Conservation (phyloP, 2,329 filamentous ascomycete species). For the Xylariaceae sp. region DNA sequence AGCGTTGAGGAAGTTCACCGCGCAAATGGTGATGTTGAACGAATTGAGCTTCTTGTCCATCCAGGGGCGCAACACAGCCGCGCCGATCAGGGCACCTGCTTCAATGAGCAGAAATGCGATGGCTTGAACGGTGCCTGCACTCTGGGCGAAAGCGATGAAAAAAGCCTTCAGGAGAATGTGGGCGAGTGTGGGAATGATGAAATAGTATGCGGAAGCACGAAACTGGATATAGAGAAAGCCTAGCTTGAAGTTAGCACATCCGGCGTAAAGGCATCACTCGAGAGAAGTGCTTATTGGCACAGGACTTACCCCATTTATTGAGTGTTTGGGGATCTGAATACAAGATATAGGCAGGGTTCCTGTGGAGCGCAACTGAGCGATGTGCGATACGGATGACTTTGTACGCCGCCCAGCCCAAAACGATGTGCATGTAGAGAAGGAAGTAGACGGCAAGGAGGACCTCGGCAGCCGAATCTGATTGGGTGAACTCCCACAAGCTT, state of each 20-base stretch:
- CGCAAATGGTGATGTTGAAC: slow-evolving; percentile 90
- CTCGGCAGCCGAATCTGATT: slow-evolving; percentile 78
- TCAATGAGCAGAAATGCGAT: slow-evolving; percentile 82
- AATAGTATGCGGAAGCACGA: slow-evolving; percentile 93
- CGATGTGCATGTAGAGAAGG: slow-evolving; percentile 72
- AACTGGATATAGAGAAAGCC: slow-evolving; percentile 97
- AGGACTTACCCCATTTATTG: slow-evolving; percentile 71
- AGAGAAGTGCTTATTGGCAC: not conserved
- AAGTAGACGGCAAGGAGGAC: slow-evolving; percentile 86
- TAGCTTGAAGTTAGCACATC: not conserved
- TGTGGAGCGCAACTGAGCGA: slow-evolving; percentile 84
- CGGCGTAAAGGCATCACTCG: not conserved
- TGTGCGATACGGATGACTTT: slow-evolving; percentile 89
- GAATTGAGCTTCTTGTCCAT: slow-evolving; percentile 99
- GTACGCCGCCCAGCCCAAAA: slow-evolving; percentile 79
- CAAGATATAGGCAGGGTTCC: slow-evolving; percentile 94
- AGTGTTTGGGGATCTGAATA: slow-evolving; percentile 92
- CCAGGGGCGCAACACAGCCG: slow-evolving; percentile 82
- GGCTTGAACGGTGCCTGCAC: slow-evolving; percentile 67
- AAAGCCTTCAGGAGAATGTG: slow-evolving; percentile 86
- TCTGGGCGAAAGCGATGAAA: slow-evolving; percentile 80
- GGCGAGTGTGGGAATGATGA: slow-evolving; percentile 72
- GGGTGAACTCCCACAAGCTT: slow-evolving; percentile 89
- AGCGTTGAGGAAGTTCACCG: slow-evolving; percentile 84
- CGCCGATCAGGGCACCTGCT: slow-evolving; percentile 68